Percentiles rank a stretch among this genome's conserved stretches.
These are phyloP conservation scores for Mycena rosella DNA, from an alignment of 768 basidiomycete species.

Conservation along the genomic window DNA sequence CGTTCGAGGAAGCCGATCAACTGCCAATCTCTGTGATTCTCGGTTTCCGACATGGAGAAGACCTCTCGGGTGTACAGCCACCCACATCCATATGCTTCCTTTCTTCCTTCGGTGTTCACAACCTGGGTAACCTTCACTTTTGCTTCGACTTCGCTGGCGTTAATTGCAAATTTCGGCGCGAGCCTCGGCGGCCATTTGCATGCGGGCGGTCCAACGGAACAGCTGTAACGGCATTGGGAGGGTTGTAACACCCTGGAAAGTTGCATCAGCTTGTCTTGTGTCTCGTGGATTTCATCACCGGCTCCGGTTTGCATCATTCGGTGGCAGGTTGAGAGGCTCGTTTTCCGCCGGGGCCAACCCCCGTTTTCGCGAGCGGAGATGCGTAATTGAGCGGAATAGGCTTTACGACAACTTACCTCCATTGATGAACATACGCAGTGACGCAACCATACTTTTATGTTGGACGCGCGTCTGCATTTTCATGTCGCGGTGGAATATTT, in stretches of 20 bases:
- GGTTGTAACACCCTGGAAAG: background rate
- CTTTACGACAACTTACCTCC: conserved; percentile 15
- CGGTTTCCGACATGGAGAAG: conserved; percentile 27
- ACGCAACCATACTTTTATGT: background rate
- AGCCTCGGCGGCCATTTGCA: background rate
- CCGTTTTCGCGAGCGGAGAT: background rate
- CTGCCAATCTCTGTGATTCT: conserved; percentile 31
- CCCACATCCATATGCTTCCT: conserved; percentile 20
- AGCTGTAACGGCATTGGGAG: conserved; percentile 2
- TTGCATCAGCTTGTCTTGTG: conserved; percentile 16
- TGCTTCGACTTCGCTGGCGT: conserved; percentile 31
- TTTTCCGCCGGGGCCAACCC: background rate
- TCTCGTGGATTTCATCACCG: conserved; percentile 16
- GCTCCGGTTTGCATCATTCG: conserved; percentile 18
- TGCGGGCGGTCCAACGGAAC: background rate
- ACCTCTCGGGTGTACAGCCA: conserved; percentile 22
- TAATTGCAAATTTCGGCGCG: conserved; percentile 12
- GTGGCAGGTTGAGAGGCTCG: conserved; percentile 14
- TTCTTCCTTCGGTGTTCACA: conserved; percentile 27
- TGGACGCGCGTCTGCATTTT: background rate
- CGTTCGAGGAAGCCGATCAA: conserved; percentile 30
- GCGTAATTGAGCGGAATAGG: background rate
- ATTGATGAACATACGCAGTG: conserved; percentile 2
- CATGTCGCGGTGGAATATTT: conserved; percentile 17
- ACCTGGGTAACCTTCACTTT: conserved; percentile 24